A percentile compares a stretch with the other conserved stretches of the same genome.
These are phyloP conservation scores for Rhinocladiella mackenziei DNA, from an alignment of 2,329 filamentous ascomycete species.

Conservation along the genomic window DNA sequence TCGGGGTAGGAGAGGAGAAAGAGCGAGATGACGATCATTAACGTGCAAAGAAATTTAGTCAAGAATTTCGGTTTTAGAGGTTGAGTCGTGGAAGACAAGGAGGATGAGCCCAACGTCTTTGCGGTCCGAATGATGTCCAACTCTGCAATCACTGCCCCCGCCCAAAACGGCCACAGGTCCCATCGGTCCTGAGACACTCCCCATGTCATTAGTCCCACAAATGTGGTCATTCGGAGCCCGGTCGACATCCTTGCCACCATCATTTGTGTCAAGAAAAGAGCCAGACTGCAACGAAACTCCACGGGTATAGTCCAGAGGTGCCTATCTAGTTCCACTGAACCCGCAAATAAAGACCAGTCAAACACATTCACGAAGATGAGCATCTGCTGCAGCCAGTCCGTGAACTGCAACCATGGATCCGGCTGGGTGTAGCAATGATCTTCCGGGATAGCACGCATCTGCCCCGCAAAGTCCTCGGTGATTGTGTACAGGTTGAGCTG, in stretches of 20 bases:
- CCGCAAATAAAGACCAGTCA: slow-evolving; percentile 26
- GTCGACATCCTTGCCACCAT: slow-evolving; percentile 19
- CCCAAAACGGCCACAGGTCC: slow-evolving; percentile 39
- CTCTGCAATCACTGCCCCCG: slow-evolving; percentile 21
- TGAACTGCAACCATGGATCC: slow-evolving; percentile 19
- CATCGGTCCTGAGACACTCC: slow-evolving; percentile 38
- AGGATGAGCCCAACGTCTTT: slow-evolving; percentile 22
- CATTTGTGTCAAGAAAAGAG: slow-evolving; percentile 22
- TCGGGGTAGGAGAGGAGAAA: slow-evolving; percentile 43
- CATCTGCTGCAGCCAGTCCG: slow-evolving; percentile 25
- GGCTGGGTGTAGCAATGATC: slow-evolving; percentile 24
- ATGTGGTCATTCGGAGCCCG: slow-evolving; percentile 10
- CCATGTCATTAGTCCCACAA: slow-evolving; percentile 14
- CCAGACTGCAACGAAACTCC: slow-evolving; percentile 43
- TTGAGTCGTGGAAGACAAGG: slow-evolving; percentile 26
- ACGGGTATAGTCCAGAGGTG: slow-evolving; percentile 48
- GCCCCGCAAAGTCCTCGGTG: slow-evolving; percentile 23
- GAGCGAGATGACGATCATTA: slow-evolving; percentile 39
- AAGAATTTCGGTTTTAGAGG: slow-evolving; percentile 5
- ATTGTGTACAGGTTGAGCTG: slow-evolving; percentile 24
- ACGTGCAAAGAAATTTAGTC: slow-evolving; percentile 33
- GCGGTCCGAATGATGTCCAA: slow-evolving; percentile 21
- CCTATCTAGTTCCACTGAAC: slow-evolving; percentile 33
- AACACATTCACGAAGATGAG: slow-evolving; percentile 27
- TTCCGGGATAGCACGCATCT: slow-evolving; percentile 23